A percentile compares a stretch with the other conserved stretches of the same genome.
Evolutionary conservation across 2,329 filamentous ascomycete species (phyloP).

Genomic region (Xylaria sp.): DNA sequence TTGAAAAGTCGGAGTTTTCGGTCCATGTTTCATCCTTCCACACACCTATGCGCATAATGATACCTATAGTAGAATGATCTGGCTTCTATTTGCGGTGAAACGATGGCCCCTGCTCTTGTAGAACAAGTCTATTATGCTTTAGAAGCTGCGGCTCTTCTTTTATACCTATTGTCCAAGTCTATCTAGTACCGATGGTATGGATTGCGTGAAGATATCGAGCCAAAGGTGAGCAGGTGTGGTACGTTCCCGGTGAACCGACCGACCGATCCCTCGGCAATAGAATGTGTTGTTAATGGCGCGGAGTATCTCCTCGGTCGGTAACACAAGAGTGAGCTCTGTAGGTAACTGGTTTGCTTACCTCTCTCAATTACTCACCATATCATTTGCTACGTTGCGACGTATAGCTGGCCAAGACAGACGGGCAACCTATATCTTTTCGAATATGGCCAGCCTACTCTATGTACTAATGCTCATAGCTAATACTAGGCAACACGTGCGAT

Average conservation of each 20-base stretch:
- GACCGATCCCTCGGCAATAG: not conserved
- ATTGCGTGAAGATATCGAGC: constrained; percentile 15
- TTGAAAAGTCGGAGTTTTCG: not conserved
- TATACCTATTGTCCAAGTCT: not conserved
- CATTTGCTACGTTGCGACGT: not conserved
- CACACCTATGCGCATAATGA: not conserved
- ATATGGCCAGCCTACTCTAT: not conserved
- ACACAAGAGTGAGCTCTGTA: no score
- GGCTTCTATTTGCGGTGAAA: not conserved
- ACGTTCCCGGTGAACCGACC: constrained; percentile 15
- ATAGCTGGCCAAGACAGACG: not conserved
- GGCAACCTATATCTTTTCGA: no score
- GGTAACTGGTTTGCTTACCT: not conserved
- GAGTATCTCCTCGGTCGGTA: no score
- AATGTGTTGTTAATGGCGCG: not conserved
- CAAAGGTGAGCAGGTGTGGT: constrained; percentile 8
- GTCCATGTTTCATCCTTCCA: not conserved
- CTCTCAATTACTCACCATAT: not conserved
- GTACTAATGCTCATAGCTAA: not conserved
- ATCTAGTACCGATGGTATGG: constrained; percentile 21
- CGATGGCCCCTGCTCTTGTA: not conserved
- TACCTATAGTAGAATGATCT: not conserved
- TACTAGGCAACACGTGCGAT: not conserved
- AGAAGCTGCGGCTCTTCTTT: not conserved
- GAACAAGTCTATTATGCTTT: not conserved